Conservation (phyloP, 1,284 basidiomycete species). For the Trametes polyzona region DNA sequence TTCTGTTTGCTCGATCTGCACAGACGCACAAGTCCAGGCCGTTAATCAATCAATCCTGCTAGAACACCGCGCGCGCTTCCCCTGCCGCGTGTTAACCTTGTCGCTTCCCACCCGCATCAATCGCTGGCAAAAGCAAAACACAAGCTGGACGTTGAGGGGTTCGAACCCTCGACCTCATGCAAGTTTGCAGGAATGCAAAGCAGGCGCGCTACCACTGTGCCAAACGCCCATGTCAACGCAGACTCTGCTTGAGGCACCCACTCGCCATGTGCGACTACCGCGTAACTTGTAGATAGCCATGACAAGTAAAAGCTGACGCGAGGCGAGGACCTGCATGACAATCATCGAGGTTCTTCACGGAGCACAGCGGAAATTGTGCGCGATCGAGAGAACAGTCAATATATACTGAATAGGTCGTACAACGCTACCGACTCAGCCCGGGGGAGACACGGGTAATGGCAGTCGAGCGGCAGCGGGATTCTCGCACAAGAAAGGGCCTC, state of each 20-base stretch:
- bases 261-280: too few relatives aligned
- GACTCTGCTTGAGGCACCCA: too few relatives aligned
- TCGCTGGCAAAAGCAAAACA: neutral
- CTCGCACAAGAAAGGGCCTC: neutral
- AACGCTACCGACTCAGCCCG: neutral
- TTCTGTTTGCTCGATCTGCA: conserved; percentile 27
- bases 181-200: conserved; percentile 28
- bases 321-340: too few relatives aligned
- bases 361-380: neutral
- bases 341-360: neutral
- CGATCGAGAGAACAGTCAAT: neutral
- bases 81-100: conserved; percentile 20
- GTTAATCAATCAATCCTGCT: conserved; percentile 35
- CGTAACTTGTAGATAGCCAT: too few relatives aligned
- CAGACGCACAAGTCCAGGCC: conserved; percentile 25
- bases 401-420: neutral
- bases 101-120: neutral
- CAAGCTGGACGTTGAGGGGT: conserved; percentile 31
- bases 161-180: conserved; percentile 36
- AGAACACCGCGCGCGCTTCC: conserved; percentile 23
- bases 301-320: too few relatives aligned
- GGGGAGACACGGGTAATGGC: neutral
- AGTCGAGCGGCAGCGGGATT: neutral
- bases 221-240: conserved; percentile 26
- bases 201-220: conserved; percentile 35